Evolutionary conservation across 2,329 filamentous ascomycete genomes (phyloP), one percentile per base, ranked within the genome.

Genomic region (Esteya vermicola): DNA sequence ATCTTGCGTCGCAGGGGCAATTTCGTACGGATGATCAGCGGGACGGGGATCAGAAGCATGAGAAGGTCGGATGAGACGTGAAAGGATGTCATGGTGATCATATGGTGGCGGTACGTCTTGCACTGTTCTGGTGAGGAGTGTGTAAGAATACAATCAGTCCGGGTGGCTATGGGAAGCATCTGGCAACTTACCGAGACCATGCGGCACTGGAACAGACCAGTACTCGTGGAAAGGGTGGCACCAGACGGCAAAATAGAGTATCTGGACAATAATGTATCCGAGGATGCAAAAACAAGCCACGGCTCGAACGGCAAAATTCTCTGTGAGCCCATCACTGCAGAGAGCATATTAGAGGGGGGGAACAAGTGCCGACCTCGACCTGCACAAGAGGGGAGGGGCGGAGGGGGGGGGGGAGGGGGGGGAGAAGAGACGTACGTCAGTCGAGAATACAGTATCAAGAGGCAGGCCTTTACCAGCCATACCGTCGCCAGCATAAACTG

Each of bases 391-490:
- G n/a, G 3, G 4, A 9, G 16, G 19, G 19, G 23, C 13, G 27
- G 1, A 39, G 6, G 27, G 8, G 18, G 8, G 1, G 10, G 27
- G 7, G 27, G 12, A 39, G 14, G 26, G 18, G 10, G 19, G 16
- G 25, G 7, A 10, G 12, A 30, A 18, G 14, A 16, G 13, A 60
- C 53, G 52, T 43, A 69, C 52, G 60, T 76, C 51, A 77, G 60
- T 18, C 72, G 58, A 6, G 58, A 57, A 25, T 74, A 74, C 33
- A 75, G 55, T 12, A 72, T 54, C 13, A 75, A 49, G 13, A 75
- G 50, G 37, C 68, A 72, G 1, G 59, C 59, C 47, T 74, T 75
- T 48, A 70, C 57, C 0, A 65, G 55, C 70, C 70, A 75, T 4
- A 67, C 60, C 1, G 62, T 64, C 2, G 62, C 54, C 31, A 70